Evolutionary conservation across 1,139 yeast genomes (phyloP).

Genomic region (Maudiozyma humilis): DNA sequence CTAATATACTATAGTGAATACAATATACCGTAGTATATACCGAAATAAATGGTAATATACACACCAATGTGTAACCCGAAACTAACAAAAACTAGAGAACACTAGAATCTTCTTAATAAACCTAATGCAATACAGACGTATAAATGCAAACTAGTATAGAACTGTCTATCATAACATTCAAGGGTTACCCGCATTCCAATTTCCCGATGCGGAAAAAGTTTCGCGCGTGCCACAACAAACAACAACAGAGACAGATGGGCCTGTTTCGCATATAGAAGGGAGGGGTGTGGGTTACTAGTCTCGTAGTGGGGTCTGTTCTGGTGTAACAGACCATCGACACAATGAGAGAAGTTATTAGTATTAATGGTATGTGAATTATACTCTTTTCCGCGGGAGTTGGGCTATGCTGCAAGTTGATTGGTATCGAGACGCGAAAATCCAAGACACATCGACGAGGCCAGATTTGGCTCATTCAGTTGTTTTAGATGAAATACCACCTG

Average conservation of each 20-base stretch:
- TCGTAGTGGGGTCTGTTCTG: no score
- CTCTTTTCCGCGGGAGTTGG: background rate
- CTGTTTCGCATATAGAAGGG: background rate
- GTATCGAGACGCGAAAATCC: constrained; percentile 2
- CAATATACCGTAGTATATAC: no score
- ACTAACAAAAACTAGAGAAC: no score
- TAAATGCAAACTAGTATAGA: no score
- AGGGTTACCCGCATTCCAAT: background rate
- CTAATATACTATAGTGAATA: no score
- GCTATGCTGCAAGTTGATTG: background rate
- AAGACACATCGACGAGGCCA: no score
- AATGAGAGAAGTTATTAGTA: constrained; percentile 92
- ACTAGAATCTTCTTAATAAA: no score
- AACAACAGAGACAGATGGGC: background rate
- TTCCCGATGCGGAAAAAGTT: background rate
- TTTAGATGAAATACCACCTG: background rate
- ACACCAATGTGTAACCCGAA: no score
- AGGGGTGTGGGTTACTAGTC: no score
- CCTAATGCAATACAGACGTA: no score
- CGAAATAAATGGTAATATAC: no score
- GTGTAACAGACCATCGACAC: background rate
- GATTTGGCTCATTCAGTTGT: no score
- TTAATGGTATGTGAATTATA: constrained; percentile 39
- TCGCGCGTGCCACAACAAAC: background rate
- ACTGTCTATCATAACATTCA: background rate